phyloP scores from a whole-genome alignment of 1,284 basidiomycete species.

The Malassezia brasiliensis region DNA sequence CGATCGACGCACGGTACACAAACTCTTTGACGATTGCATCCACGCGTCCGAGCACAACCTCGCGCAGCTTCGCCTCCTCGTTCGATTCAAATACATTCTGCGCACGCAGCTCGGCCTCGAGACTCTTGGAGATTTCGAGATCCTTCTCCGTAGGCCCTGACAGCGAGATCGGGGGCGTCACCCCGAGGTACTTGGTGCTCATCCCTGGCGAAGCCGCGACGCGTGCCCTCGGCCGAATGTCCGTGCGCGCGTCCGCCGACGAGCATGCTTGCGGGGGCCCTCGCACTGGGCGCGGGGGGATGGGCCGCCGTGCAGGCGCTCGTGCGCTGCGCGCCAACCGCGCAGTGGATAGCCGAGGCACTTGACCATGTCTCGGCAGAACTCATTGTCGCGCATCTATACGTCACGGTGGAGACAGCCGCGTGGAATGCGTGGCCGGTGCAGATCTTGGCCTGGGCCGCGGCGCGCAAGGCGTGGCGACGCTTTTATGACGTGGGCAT shows the following conservation, averaged over 20 bases:
- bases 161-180: slow-evolving; percentile 76
- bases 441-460: not conserved
- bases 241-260: not conserved
- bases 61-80: slow-evolving; percentile 81
- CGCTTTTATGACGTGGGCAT: not conserved
- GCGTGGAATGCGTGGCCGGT: slow-evolving; percentile 3
- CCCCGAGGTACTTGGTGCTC: slow-evolving; percentile 43
- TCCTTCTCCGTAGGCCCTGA: slow-evolving; percentile 42
- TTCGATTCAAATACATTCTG: slow-evolving; percentile 84
- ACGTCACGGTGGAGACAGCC: not conserved
- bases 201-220: slow-evolving; percentile 1
- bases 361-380: not conserved
- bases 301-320: not conserved
- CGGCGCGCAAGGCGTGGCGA: too few species aligned
- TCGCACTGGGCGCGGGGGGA: not conserved
- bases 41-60: slow-evolving; percentile 81
- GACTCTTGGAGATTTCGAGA: slow-evolving; percentile 60
- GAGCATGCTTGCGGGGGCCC: not conserved
- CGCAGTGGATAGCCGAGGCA: not conserved
- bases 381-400: not conserved
- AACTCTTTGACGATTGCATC: slow-evolving; percentile 86
- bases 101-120: slow-evolving; percentile 76
- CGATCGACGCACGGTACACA: slow-evolving; percentile 71
- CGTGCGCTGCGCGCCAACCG: not conserved
- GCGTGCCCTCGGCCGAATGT: slow-evolving; percentile 12